Evolutionary conservation across 2,329 filamentous ascomycete species (phyloP), one percentile per base, ranked within the genome.

Genomic region (Aureobasidium vineae): DNA sequence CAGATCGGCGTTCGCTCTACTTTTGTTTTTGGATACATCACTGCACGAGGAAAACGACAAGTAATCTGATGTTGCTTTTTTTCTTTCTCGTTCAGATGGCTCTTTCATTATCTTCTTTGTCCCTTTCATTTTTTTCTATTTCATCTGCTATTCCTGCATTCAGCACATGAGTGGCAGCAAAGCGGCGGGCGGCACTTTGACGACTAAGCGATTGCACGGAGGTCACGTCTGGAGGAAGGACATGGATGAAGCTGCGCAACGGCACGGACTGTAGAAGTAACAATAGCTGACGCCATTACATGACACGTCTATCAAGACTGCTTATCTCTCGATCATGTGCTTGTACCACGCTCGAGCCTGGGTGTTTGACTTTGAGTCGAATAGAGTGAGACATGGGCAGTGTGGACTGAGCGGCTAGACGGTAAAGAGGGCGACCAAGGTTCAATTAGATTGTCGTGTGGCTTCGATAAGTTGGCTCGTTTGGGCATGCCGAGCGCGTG

Each of bases 1-100:
- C 61, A 65, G 49, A 54, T 50, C 8, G 61, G 61, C 61, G 61
- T 65, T 47, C 41, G 36, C 56, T 56, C 47, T 63, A 36, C 47
- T 63, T 43, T 56, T 65, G 49, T 65, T 65, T 47, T 65, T 65
- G 61, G 50, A 56, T 47, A 65, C 61, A 65, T 56, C 31, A 41
- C 26, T 54, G 61, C 59, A 52, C 47, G 40, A 64, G 61, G 40
- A n/a, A 21, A 47, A 56, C 26, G 40, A 54, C 33, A 38, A 54
- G 49, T 56, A 65, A 56, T 65, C 13, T 28, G 49, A 53, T 15
- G n/a, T 64, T 54, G 40, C 41, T 45, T 65, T 64, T 65, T 64
- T 31, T 31, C 31, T 45, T 56, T 56, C n/a, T 47, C 28, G 26
- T 38, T 26, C 23, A 23, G 47, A 54, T 54, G 38, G 21, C 43